These are phyloP conservation scores for Zopfochytrium polystomum DNA, from an alignment of 371 early-diverging fungal species.

Conservation along the genomic window DNA sequence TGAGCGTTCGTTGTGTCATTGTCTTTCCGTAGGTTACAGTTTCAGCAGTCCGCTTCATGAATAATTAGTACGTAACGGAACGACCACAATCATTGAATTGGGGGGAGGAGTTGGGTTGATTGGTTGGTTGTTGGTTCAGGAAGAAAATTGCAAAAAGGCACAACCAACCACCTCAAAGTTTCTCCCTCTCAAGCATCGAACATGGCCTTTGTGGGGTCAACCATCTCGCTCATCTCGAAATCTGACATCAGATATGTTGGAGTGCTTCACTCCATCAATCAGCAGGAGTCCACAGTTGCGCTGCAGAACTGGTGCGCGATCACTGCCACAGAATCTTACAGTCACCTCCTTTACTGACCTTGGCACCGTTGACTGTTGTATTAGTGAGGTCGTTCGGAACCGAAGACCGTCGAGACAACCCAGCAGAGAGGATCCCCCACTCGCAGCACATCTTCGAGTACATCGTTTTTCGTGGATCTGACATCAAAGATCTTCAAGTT, in stretches of 20 bases:
- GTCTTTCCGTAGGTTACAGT: too few relatives aligned
- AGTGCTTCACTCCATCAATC: constrained; percentile 81
- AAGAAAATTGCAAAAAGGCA: too few relatives aligned
- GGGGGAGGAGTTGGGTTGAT: too few relatives aligned
- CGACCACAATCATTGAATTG: too few relatives aligned
- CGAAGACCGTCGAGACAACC: constrained; percentile 54
- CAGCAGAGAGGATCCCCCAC: constrained; percentile 78
- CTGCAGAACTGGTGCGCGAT: constrained; percentile 70
- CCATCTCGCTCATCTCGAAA: constrained; percentile 80
- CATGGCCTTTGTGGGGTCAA: constrained; percentile 56
- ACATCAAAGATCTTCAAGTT: constrained; percentile 90
- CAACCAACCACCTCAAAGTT: too few relatives aligned
- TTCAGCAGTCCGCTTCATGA: too few relatives aligned
- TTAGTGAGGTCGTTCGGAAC: constrained; percentile 50
- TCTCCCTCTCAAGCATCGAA: too few relatives aligned
- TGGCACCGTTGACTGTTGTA: not conserved
- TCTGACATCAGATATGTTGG: constrained; percentile 92
- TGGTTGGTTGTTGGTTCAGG: too few relatives aligned
- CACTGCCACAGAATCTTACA: constrained; percentile 1
- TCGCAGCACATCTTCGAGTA: constrained; percentile 82
- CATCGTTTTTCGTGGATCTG: constrained; percentile 89
- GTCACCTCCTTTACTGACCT: not conserved
- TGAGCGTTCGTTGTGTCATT: too few relatives aligned
- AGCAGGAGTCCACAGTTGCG: constrained; percentile 84
- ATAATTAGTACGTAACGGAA: too few relatives aligned